Percentiles rank a stretch among this genome's conserved stretches.
Conservation (phyloP, 2,329 filamentous ascomycete genomes). For the Teratosphaeria pseudoeucalypti region DNA sequence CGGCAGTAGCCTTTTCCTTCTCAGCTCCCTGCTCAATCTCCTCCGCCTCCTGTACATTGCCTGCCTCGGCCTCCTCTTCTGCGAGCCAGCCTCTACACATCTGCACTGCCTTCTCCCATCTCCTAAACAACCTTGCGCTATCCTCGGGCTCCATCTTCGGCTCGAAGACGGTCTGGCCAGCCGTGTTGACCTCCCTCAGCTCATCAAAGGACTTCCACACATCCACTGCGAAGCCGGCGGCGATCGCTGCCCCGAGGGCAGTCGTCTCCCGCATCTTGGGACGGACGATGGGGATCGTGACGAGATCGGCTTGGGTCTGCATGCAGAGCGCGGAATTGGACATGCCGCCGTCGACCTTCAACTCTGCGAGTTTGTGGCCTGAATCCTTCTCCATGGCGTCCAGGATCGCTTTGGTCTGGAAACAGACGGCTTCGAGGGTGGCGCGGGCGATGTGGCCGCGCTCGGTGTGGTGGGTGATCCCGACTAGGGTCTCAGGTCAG, state of each 20-base stretch:
- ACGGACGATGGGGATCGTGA: constrained; percentile 70
- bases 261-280: constrained; percentile 87
- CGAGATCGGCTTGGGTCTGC: constrained; percentile 82
- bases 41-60: background rate
- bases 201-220: constrained; percentile 70
- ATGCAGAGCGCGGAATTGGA: constrained; percentile 82
- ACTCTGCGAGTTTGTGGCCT: constrained; percentile 59
- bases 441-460: constrained; percentile 80
- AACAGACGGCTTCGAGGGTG: constrained; percentile 83
- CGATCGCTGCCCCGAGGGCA: constrained; percentile 76
- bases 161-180: constrained; percentile 58
- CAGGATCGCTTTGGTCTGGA: constrained; percentile 84
- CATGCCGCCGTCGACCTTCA: constrained; percentile 83
- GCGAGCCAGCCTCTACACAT: constrained; percentile 66
- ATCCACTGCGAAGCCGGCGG: constrained; percentile 72
- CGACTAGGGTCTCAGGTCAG: constrained; percentile 13
- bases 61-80: constrained; percentile 18
- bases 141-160: constrained; percentile 50
- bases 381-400: constrained; percentile 86
- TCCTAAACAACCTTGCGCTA: constrained; percentile 53
- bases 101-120: constrained; percentile 67
- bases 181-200: constrained; percentile 60
- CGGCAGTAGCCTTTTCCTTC: background rate
- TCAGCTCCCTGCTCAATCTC: background rate
- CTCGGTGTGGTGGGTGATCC: constrained; percentile 56